phyloP scores from a whole-genome alignment of 23 red algal species.

The Gracilaria caudata region DNA sequence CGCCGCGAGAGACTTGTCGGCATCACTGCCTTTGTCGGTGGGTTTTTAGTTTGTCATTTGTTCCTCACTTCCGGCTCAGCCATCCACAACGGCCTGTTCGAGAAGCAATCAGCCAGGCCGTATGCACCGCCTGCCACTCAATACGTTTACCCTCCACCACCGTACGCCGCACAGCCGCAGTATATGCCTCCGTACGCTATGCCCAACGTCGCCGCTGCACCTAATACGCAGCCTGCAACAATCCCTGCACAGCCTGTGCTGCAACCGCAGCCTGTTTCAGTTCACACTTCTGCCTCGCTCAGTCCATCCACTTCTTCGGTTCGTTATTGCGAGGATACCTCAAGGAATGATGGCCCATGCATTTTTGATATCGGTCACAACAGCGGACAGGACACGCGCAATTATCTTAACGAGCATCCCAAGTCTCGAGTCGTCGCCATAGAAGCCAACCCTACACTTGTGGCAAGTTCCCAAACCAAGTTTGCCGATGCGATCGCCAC shows the following conservation, averaged over 20 bases:
- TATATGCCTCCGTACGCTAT: neutral
- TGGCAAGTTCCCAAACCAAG: slow-evolving; percentile 1
- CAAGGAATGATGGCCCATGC: slow-evolving; percentile 30
- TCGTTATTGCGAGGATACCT: slow-evolving; percentile 12
- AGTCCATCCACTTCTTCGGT: neutral
- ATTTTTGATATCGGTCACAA: slow-evolving; percentile 71
- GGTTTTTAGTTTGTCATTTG: slow-evolving; percentile 8
- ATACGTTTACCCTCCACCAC: neutral
- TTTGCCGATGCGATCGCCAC: slow-evolving; percentile 17
- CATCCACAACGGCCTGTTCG: slow-evolving; percentile 12
- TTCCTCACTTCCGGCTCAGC: slow-evolving; percentile 32
- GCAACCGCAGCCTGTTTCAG: neutral
- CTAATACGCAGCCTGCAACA: neutral
- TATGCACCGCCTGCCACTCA: neutral
- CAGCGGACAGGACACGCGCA: slow-evolving; percentile 53
- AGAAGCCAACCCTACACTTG: slow-evolving; percentile 63
- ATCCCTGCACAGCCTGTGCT: neutral
- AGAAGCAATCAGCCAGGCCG: neutral
- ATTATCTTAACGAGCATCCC: slow-evolving; percentile 39
- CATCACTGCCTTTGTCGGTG: slow-evolving; percentile 22
- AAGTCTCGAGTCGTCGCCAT: slow-evolving; percentile 57
- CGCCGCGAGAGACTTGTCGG: slow-evolving; percentile 8
- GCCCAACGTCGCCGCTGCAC: neutral
- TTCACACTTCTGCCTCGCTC: neutral
- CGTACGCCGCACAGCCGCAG: neutral